Evolutionary conservation across 2,329 filamentous ascomycete species (phyloP), one percentile per base, ranked within the genome.

Genomic region (Thelonectria discophora): DNA sequence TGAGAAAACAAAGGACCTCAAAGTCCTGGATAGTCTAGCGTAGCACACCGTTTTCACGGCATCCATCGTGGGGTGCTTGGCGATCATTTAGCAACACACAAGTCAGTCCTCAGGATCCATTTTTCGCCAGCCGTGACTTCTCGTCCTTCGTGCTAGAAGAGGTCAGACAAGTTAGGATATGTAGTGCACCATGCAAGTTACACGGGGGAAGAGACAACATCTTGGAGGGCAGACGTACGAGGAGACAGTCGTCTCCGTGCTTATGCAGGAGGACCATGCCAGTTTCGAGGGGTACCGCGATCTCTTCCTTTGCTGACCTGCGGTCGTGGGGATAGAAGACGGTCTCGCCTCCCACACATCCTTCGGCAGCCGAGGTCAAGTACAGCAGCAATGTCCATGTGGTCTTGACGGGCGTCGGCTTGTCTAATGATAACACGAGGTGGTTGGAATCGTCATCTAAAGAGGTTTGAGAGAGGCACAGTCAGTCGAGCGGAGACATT

Each of bases 331-430:
- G 91, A 74, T 96, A 96, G 76, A 97, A 97, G 32, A 95, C 92
- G 0, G 94, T 97, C 77, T 97, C 92, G 32, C 94, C 94, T 20
- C 94, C 94, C 20, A 86, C 76, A 70, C 93, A 96, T 4, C 90
- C 91, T 7, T 91, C 91, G 1, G 84, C 79, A 2, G 87, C 82
- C 1, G 90, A 92, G 1, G 91, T 95, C 56, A 97, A 84, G 73
- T 97, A 98, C 37, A 97, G 85, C 0, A 97, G 83, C 5, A 97
- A 81, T 0, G 94, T 97, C 93, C 94, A 97, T 0, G 93, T 97
- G 5, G 94, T 97, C 32, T 74, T 72, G 27, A 73, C 76, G 24
- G 72, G 69, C 27, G 73, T 64, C 0, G 75, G 73, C 17, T 69
- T 70, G 18, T 74, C 68, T 3, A 66, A 52, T 3, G 72, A 80